phyloP scores from a whole-genome alignment of 495 filamentous ascomycete genomes.

The Cercophora samala region DNA sequence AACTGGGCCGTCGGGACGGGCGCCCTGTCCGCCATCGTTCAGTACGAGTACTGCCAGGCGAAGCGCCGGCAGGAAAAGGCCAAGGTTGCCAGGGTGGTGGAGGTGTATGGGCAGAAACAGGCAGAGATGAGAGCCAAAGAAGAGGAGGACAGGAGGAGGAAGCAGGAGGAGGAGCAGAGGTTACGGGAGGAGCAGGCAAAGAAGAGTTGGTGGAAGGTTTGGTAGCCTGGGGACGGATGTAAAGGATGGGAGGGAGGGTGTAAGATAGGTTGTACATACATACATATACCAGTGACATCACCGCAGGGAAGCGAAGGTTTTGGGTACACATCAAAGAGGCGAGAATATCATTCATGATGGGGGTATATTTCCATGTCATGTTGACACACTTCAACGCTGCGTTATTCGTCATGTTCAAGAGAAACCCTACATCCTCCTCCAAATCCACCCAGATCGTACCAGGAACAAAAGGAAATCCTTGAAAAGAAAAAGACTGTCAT shows the following conservation, averaged over 20 bases:
- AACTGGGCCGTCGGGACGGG: slow-evolving; percentile 86
- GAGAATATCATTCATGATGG: not conserved
- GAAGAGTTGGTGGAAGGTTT: slow-evolving; percentile 50
- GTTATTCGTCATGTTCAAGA: not conserved
- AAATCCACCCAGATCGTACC: not conserved
- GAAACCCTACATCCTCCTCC: not conserved
- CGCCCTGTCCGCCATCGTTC: slow-evolving; percentile 56
- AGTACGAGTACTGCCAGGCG: slow-evolving; percentile 79
- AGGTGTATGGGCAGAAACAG: slow-evolving; percentile 73
- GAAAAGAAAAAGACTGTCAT: not conserved
- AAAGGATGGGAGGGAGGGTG: not conserved
- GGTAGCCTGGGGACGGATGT: slow-evolving; percentile 35
- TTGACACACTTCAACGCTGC: not conserved
- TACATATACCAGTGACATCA: not conserved
- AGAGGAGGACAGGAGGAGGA: slow-evolving; percentile 36
- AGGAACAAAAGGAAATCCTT: not conserved
- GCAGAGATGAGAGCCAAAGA: slow-evolving; percentile 47
- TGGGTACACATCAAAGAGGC: not conserved
- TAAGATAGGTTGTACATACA: not conserved
- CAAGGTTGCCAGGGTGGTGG: slow-evolving; percentile 74
- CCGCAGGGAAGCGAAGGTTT: not conserved
- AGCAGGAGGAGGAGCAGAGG: slow-evolving; percentile 49
- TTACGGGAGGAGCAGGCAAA: slow-evolving; percentile 34
- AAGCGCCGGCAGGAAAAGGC: slow-evolving; percentile 65
- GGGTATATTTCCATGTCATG: not conserved